Percentiles rank a stretch among this genome's conserved stretches.
Evolutionary conservation across 208 protist species (phyloP).

Genomic region (Leptomonas seymouri): DNA sequence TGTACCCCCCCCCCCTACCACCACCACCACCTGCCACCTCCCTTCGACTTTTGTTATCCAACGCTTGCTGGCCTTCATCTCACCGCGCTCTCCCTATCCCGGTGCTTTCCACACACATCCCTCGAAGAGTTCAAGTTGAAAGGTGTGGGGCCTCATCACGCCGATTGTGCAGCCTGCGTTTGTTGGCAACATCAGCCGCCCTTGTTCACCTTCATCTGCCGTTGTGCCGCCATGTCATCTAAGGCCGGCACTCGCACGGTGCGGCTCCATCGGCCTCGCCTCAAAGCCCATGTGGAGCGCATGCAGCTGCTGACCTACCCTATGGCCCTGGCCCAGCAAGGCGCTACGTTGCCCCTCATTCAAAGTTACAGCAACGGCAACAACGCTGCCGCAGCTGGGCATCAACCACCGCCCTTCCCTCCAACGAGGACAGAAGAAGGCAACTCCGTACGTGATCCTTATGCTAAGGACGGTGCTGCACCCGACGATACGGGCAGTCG

Average conservation of each 20-base stretch:
- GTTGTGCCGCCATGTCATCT: constrained; percentile 10
- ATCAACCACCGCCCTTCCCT: not conserved
- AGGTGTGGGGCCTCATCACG: no score
- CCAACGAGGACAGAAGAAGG: not conserved
- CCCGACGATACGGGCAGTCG: not conserved
- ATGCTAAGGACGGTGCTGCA: not conserved
- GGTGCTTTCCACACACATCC: no score
- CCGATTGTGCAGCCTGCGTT: no score
- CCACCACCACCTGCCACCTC: no score
- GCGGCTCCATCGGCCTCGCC: constrained; percentile 16
- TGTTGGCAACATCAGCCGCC: no score
- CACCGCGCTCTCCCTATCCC: no score
- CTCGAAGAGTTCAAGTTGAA: no score
- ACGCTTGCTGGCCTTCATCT: no score
- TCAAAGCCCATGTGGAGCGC: constrained; percentile 13
- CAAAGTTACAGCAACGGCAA: not conserved
- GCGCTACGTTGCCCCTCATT: constrained; percentile 59
- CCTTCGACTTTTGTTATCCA: no score
- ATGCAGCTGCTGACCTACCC: constrained; percentile 70
- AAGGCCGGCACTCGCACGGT: constrained; percentile 18
- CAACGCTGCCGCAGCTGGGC: not conserved
- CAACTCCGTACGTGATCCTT: not conserved
- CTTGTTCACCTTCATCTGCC: not conserved
- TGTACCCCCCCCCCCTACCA: no score
- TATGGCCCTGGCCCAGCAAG: constrained; percentile 70